A percentile compares a stretch with the other conserved stretches of the same genome.
Conservation (phyloP, 768 basidiomycete species). For the Lepiota brunneoincarnata region DNA sequence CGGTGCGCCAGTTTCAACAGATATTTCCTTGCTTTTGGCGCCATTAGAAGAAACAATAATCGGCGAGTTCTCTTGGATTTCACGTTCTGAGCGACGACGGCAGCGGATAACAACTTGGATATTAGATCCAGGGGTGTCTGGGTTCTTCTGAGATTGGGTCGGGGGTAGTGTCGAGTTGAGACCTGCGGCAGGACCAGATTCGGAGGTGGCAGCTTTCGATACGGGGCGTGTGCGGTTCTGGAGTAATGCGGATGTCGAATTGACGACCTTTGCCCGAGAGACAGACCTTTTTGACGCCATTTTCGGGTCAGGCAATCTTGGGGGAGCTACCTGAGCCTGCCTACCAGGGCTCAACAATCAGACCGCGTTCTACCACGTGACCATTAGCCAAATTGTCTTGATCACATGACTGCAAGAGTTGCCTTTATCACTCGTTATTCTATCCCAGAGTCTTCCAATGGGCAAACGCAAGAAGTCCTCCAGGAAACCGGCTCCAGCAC, state of each 20-base stretch:
- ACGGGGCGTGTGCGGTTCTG: conserved; percentile 12
- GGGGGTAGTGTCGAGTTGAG: conserved; percentile 1
- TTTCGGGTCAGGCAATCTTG: conserved; percentile 11
- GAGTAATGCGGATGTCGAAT: conserved; percentile 32
- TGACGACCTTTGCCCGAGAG: conserved; percentile 38
- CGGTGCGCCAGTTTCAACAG: conserved; percentile 75
- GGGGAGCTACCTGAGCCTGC: neutral
- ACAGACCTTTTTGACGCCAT: conserved; percentile 69
- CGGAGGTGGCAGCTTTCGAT: neutral
- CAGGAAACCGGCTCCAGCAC: conserved; percentile 69
- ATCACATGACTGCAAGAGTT: neutral
- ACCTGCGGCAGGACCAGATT: neutral
- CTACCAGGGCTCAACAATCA: conserved; percentile 11
- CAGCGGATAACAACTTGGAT: conserved; percentile 94
- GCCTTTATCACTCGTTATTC: neutral
- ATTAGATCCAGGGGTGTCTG: conserved; percentile 67
- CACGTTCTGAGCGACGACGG: conserved; percentile 80
- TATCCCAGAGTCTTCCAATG: conserved; percentile 40
- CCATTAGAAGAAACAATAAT: conserved; percentile 81
- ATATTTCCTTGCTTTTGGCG: conserved; percentile 71
- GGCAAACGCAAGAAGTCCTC: conserved; percentile 92
- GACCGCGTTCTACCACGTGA: conserved; percentile 34
- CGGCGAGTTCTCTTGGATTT: conserved; percentile 83
- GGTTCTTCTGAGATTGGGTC: conserved; percentile 18
- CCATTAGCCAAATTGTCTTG: too few species aligned